These are phyloP conservation scores for Amorphotheca resinae DNA, from an alignment of 495 filamentous ascomycete genomes.

Conservation along the genomic window DNA sequence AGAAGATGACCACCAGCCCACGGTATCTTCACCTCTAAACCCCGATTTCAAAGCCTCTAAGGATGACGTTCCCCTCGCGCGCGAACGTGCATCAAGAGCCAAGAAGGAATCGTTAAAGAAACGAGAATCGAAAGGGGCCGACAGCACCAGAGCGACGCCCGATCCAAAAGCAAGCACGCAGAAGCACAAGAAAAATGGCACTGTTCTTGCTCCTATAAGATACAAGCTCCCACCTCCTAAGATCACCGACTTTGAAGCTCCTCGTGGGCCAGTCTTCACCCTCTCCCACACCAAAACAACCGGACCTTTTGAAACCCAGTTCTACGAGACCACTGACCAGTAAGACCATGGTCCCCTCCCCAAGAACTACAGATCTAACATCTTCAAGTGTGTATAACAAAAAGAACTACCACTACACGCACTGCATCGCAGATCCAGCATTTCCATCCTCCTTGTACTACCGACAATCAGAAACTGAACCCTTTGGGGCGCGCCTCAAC, in stretches of 20 bases:
- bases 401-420: constrained; percentile 79
- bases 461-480: constrained; percentile 73
- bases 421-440: constrained; percentile 76
- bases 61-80: constrained; percentile 23
- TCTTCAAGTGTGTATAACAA: constrained; percentile 69
- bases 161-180: constrained; percentile 25
- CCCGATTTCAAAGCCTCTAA: constrained; percentile 32
- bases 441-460: constrained; percentile 84
- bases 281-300: constrained; percentile 33
- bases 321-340: constrained; percentile 54
- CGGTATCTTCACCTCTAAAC: constrained; percentile 50
- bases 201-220: constrained; percentile 32
- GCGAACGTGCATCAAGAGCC: constrained; percentile 33
- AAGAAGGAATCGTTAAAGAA: constrained; percentile 70
- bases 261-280: constrained; percentile 41
- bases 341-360: too few relatives aligned
- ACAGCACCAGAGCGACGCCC: constrained; percentile 38
- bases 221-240: constrained; percentile 48
- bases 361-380: background rate
- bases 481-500: constrained; percentile 69
- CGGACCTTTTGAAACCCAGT: constrained; percentile 39
- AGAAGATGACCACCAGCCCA: constrained; percentile 41
- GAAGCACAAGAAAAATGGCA: constrained; percentile 37
- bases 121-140: constrained; percentile 50
- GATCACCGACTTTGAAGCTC: constrained; percentile 43